phyloP scores from a whole-genome alignment of 148 eudicot species.

The Gaultheria prostrata region DNA sequence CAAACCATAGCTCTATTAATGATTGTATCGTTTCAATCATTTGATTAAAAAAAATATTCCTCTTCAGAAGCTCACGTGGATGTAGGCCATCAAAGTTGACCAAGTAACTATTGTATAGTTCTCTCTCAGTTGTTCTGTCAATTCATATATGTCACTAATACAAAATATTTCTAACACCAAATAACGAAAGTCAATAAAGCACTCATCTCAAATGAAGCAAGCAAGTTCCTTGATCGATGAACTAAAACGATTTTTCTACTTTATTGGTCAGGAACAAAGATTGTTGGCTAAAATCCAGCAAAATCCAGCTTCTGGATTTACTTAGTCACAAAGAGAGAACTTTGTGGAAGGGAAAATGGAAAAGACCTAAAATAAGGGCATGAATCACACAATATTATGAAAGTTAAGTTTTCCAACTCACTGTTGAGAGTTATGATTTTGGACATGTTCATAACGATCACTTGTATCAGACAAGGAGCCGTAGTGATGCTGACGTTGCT shows the following conservation, averaged over 20 bases:
- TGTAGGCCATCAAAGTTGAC: not conserved
- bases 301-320: not conserved
- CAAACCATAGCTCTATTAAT: not conserved
- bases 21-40: not conserved
- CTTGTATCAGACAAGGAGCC: slow-evolving; percentile 69
- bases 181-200: not conserved
- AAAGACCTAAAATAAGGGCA: not conserved
- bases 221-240: not conserved
- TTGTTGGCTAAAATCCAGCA: not conserved
- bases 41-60: not conserved
- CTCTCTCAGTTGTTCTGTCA: not conserved
- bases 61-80: not conserved
- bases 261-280: not conserved
- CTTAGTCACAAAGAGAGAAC: not conserved
- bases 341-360: not conserved
- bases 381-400: not conserved
- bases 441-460: slow-evolving; percentile 49
- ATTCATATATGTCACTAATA: not conserved
- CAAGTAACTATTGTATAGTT: not conserved
- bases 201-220: not conserved
- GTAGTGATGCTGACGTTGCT: slow-evolving; percentile 88
- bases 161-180: not conserved
- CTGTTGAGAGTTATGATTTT: slow-evolving; percentile 41
- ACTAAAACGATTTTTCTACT: not conserved
- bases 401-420: slow-evolving; percentile 23